Evolutionary conservation across 1,284 basidiomycete genomes (phyloP).

Genomic region (Ganoderma lucidum): DNA sequence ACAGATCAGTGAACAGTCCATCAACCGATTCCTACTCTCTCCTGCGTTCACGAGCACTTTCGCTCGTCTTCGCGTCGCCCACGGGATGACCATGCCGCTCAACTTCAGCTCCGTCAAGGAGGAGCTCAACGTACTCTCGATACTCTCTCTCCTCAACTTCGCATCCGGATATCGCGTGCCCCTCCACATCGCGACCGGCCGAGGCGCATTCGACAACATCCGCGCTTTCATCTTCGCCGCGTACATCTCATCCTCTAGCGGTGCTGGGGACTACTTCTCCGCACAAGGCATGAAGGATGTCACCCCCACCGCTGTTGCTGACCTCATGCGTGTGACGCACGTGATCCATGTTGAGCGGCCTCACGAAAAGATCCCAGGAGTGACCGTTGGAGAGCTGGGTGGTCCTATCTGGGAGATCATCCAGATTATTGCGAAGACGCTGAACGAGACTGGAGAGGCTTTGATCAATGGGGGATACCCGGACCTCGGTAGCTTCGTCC

Average conservation of each 20-base stretch:
- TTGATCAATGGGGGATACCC: conserved; percentile 68
- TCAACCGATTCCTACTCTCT: conserved; percentile 69
- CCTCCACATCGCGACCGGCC: conserved; percentile 71
- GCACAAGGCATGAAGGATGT: conserved; percentile 70
- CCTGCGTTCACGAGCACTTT: conserved; percentile 70
- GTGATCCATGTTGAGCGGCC: conserved; percentile 73
- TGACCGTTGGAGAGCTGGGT: conserved; percentile 79
- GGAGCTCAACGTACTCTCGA: conserved; percentile 78
- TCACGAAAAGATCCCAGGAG: conserved; percentile 74
- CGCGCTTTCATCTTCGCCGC: conserved; percentile 75
- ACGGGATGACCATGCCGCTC: conserved; percentile 79
- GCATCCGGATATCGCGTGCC: conserved; percentile 80
- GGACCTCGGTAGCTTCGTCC: conserved; percentile 79
- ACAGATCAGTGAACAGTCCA: conserved; percentile 63
- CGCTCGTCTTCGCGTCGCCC: conserved; percentile 63
- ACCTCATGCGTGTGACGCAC: conserved; percentile 66
- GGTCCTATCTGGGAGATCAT: conserved; percentile 81
- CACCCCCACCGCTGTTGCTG: conserved; percentile 65
- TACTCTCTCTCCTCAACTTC: conserved; percentile 82
- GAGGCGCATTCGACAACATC: conserved; percentile 85
- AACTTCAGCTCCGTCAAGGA: conserved; percentile 73
- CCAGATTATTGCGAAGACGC: conserved; percentile 64
- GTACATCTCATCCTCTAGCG: conserved; percentile 68
- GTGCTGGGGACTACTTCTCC: conserved; percentile 63
- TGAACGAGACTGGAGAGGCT: conserved; percentile 79